phyloP scores from a whole-genome alignment of 129 eudicot species.

The Scalesia atractyloides region DNA sequence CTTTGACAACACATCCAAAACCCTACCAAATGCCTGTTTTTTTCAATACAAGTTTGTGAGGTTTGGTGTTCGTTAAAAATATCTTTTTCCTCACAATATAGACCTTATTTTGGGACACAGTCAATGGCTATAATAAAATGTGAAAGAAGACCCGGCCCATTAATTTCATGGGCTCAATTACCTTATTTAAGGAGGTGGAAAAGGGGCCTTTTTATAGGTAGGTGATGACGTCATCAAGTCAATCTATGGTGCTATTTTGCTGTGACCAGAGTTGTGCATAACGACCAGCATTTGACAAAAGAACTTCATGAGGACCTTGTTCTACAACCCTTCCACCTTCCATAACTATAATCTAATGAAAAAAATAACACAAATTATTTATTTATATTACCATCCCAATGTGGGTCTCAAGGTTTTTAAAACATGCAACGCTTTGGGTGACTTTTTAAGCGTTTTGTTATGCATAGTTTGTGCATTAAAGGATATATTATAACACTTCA shows the following conservation, averaged over 20 bases:
- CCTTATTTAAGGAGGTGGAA: neutral
- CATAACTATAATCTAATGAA: slow-evolving; percentile 72
- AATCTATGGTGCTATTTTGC: slow-evolving; percentile 72
- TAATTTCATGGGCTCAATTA: no score
- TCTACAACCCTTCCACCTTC: slow-evolving; percentile 93
- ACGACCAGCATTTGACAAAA: slow-evolving; percentile 74
- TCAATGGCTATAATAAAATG: slow-evolving; percentile 17
- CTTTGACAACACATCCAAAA: no score
- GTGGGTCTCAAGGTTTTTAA: neutral
- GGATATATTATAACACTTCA: no score
- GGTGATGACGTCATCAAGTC: slow-evolving; percentile 41
- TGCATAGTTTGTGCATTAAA: neutral
- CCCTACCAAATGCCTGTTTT: no score
- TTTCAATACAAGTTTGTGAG: neutral
- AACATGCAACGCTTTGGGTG: neutral
- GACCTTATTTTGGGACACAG: slow-evolving; percentile 18
- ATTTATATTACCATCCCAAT: neutral
- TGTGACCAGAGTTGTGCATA: slow-evolving; percentile 96
- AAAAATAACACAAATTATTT: slow-evolving; percentile 9
- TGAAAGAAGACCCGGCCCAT: neutral
- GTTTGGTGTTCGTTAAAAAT: neutral
- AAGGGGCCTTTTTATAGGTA: neutral
- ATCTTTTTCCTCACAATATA: neutral
- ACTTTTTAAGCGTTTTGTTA: neutral
- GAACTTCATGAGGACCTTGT: slow-evolving; percentile 91